A percentile compares a stretch with the other conserved stretches of the same genome.
Evolutionary conservation across 345 rosid species (phyloP).

Genomic region (Trapa bicornis): DNA sequence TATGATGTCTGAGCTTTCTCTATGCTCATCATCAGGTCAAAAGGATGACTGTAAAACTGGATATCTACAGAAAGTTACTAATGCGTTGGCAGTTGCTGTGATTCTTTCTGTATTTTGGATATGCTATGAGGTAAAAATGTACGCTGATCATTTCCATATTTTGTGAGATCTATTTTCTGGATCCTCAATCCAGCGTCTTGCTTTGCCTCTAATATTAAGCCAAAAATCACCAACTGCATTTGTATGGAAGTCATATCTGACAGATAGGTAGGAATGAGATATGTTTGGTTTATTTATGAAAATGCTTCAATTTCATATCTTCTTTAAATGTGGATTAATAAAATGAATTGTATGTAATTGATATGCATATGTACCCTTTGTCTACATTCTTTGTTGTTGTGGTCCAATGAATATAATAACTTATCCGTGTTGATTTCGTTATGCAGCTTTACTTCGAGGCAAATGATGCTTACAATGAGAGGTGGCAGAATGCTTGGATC

Average conservation of each 20-base stretch:
- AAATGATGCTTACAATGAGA: constrained; percentile 86
- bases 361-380: neutral
- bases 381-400: neutral
- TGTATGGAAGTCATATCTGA: neutral
- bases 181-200: neutral
- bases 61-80: constrained; percentile 91
- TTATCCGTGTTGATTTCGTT: constrained; percentile 5
- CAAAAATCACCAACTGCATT: neutral
- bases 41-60: constrained; percentile 75
- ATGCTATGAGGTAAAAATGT: constrained; percentile 56
- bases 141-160: neutral
- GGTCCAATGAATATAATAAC: neutral
- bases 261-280: neutral
- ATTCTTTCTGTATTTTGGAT: constrained; percentile 87
- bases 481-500: constrained; percentile 92
- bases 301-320: neutral
- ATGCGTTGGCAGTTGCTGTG: constrained; percentile 70
- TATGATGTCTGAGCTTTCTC: neutral
- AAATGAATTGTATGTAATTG: neutral
- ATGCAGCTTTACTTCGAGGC: constrained; percentile 90
- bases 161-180: neutral
- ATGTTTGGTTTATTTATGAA: neutral
- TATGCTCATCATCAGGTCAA: constrained; percentile 35
- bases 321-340: neutral
- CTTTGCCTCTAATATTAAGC: neutral